phyloP scores from a whole-genome alignment of 352 stramenopile species.

The Pythium brachiatum region DNA sequence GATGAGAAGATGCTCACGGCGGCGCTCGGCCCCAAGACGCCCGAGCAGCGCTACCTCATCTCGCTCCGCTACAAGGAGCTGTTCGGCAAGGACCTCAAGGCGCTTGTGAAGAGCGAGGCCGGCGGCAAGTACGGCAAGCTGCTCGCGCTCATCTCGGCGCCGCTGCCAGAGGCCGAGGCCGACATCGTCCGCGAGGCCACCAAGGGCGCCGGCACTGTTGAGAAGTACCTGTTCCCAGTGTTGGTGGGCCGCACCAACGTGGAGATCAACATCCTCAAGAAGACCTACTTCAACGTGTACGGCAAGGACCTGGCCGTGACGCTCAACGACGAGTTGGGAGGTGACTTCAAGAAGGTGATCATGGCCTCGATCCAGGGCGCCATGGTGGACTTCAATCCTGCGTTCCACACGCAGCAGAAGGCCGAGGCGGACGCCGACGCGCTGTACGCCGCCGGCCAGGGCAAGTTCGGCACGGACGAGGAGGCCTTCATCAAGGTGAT shows the following conservation, averaged over 20 bases:
- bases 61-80: slow-evolving; percentile 63
- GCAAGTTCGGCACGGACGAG: slow-evolving; percentile 67
- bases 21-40: slow-evolving; percentile 51
- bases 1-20: slow-evolving; percentile 49
- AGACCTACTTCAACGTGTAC: slow-evolving; percentile 69
- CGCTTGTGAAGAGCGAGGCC: slow-evolving; percentile 61
- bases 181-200: slow-evolving; percentile 60
- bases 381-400: slow-evolving; percentile 49
- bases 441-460: slow-evolving; percentile 71
- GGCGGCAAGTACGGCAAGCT: slow-evolving; percentile 65
- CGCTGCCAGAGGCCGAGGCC: slow-evolving; percentile 64
- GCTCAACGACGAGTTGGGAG: slow-evolving; percentile 57
- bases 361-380: slow-evolving; percentile 60
- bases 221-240: slow-evolving; percentile 69
- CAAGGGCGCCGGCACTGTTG: slow-evolving; percentile 64
- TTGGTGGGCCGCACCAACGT: slow-evolving; percentile 64
- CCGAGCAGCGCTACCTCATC: slow-evolving; percentile 65
- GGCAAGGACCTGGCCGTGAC: slow-evolving; percentile 55
- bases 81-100: slow-evolving; percentile 53
- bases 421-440: slow-evolving; percentile 53
- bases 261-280: slow-evolving; percentile 79
- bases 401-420: slow-evolving; percentile 57
- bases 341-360: slow-evolving; percentile 76
- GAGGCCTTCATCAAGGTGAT: slow-evolving; percentile 57
- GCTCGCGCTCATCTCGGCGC: slow-evolving; percentile 46